These are phyloP conservation scores for Aegilops longissima DNA, from an alignment of 176 grass and related monocot species.

Conservation along the genomic window DNA sequence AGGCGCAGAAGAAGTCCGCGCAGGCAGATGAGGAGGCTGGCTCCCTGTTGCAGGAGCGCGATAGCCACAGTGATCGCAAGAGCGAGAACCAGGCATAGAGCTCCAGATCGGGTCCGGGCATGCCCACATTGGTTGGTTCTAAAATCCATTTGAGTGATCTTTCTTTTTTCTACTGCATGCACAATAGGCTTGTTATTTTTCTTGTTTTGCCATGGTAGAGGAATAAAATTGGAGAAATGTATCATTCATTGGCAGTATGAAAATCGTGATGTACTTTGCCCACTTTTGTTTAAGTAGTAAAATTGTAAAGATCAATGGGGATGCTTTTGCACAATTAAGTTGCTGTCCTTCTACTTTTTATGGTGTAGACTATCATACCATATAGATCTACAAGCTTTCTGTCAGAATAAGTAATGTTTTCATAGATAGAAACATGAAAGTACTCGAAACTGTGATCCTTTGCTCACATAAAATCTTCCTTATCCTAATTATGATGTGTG, in stretches of 20 bases:
- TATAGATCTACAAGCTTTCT: not conserved
- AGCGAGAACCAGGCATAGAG: slow-evolving; percentile 67
- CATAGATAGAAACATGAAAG: not conserved
- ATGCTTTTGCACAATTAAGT: slow-evolving; percentile 7
- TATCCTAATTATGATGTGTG: slow-evolving; percentile 16
- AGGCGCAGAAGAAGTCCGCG: slow-evolving; percentile 62
- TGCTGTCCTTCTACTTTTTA: not conserved
- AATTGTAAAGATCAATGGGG: not conserved
- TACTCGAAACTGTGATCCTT: not conserved
- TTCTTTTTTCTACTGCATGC: not conserved
- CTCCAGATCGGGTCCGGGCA: slow-evolving; percentile 22
- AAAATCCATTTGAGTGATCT: not conserved
- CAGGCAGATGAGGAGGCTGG: slow-evolving; percentile 72
- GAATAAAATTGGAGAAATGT: not conserved
- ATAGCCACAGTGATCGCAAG: slow-evolving; percentile 56
- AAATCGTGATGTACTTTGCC: not conserved
- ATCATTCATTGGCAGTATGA: not conserved
- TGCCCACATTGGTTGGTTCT: slow-evolving; percentile 41
- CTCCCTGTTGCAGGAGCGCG: slow-evolving; percentile 64
- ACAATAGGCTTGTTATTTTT: not conserved
- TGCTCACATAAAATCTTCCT: not conserved
- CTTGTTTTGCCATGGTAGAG: not conserved
- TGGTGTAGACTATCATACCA: not conserved
- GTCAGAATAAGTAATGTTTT: not conserved
- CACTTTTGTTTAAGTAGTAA: not conserved